phyloP scores from a whole-genome alignment of 176 grass and related monocot species.

The Carex scoparia region DNA sequence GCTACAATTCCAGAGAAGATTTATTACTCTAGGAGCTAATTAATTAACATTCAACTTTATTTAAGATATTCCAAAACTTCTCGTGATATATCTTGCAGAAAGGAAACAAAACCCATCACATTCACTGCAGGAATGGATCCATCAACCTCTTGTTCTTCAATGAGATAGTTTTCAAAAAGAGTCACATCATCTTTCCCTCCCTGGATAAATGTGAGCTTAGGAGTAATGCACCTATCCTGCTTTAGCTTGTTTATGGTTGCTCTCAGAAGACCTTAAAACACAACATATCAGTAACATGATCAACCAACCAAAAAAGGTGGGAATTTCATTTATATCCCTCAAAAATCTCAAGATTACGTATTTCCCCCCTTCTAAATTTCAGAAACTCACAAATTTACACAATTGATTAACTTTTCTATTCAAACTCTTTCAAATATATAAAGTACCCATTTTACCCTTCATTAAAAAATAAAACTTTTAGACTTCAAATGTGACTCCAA shows the following conservation, averaged over 20 bases:
- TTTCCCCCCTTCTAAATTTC: too few species aligned
- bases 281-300: not conserved
- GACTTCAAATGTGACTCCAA: too few species aligned
- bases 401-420: too few species aligned
- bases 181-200: constrained; percentile 66
- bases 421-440: too few species aligned
- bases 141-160: constrained; percentile 88
- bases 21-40: not conserved
- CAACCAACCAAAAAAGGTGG: not conserved
- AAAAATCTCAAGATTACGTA: too few species aligned
- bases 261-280: constrained; percentile 63
- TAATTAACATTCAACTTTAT: constrained; percentile 21
- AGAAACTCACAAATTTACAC: too few species aligned
- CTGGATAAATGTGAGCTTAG: constrained; percentile 64
- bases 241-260: constrained; percentile 58
- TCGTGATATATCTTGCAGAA: constrained; percentile 54
- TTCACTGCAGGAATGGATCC: constrained; percentile 37
- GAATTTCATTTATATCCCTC: too few species aligned
- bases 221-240: constrained; percentile 74
- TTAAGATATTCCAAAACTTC: constrained; percentile 65
- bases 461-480: too few species aligned
- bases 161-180: constrained; percentile 76
- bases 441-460: too few species aligned
- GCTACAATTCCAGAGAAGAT: constrained; percentile 3
- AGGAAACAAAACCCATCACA: constrained; percentile 69